Percentiles rank a stretch among this genome's conserved stretches.
These are phyloP conservation scores for Cicer bijugum DNA, from an alignment of 306 rosid species.

Conservation along the genomic window DNA sequence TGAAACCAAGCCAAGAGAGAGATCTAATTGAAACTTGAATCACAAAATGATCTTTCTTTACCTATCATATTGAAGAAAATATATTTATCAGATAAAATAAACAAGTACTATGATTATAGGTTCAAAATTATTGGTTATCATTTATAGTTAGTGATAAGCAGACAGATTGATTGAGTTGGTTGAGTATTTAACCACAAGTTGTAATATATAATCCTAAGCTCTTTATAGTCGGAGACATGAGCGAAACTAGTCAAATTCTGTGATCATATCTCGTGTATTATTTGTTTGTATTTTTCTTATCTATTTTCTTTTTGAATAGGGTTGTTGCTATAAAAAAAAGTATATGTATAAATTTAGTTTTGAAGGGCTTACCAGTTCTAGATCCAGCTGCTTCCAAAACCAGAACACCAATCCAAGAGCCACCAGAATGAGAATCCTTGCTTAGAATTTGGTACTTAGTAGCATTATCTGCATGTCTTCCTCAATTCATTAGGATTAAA, in stretches of 20 bases:
- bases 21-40: slow-evolving; percentile 38
- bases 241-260: no score
- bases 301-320: no score
- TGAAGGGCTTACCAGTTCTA: slow-evolving; percentile 53
- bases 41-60: slow-evolving; percentile 40
- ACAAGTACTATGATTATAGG: not conserved
- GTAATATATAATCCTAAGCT: no score
- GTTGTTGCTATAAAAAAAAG: no score
- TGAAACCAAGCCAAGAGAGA: slow-evolving; percentile 40
- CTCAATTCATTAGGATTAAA: slow-evolving; percentile 53
- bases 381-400: slow-evolving; percentile 50
- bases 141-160: no score
- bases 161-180: no score
- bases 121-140: no score
- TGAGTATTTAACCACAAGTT: no score
- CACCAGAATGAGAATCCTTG: slow-evolving; percentile 36
- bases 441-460: not conserved
- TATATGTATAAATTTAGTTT: slow-evolving; percentile 2
- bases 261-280: no score
- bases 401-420: slow-evolving; percentile 25
- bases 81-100: not conserved
- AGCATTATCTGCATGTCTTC: slow-evolving; percentile 36
- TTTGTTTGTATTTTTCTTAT: no score
- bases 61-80: slow-evolving; percentile 38
- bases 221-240: no score